Evolutionary conservation across 129 eudicot species (phyloP).

Genomic region (Escallonia herrerae): DNA sequence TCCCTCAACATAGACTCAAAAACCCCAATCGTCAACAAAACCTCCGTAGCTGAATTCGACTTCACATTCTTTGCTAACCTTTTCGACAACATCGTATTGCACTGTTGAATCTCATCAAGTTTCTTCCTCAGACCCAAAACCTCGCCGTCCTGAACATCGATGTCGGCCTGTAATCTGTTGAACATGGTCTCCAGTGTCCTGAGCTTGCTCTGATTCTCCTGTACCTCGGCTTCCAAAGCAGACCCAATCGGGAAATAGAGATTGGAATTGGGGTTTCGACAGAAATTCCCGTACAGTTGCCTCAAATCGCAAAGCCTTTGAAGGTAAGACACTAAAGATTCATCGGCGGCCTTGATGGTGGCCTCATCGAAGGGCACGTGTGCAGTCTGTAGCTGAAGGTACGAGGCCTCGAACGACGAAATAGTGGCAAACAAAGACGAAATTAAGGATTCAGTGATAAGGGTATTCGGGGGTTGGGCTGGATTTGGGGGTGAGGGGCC

Average conservation of each 20-base stretch:
- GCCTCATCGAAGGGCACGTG: constrained; percentile 75
- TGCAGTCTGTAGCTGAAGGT: constrained; percentile 75
- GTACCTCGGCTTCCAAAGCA: constrained; percentile 81
- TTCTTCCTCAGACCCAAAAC: constrained; percentile 47
- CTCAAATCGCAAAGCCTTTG: constrained; percentile 66
- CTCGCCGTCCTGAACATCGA: constrained; percentile 65
- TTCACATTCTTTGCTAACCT: constrained; percentile 31
- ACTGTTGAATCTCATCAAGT: constrained; percentile 35
- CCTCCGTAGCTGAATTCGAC: constrained; percentile 26
- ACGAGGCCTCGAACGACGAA: constrained; percentile 90
- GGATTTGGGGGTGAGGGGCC: constrained; percentile 1
- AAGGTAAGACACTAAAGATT: constrained; percentile 56
- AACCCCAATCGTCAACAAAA: constrained; percentile 65
- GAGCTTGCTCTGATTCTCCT: constrained; percentile 92
- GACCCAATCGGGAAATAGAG: constrained; percentile 50
- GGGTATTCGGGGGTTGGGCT: constrained; percentile 31
- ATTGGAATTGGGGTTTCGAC: constrained; percentile 31
- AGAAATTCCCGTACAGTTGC: constrained; percentile 45
- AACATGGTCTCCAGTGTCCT: constrained; percentile 71
- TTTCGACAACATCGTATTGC: constrained; percentile 38
- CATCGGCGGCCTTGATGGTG: constrained; percentile 53
- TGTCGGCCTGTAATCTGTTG: constrained; percentile 67
- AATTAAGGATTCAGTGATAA: constrained; percentile 45
- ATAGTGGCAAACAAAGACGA: constrained; percentile 66
- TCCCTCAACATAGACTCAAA: constrained; percentile 78